Base-by-base conservation (phyloP, 2,329 filamentous ascomycete genomes). In the Fusarium musae region DNA sequence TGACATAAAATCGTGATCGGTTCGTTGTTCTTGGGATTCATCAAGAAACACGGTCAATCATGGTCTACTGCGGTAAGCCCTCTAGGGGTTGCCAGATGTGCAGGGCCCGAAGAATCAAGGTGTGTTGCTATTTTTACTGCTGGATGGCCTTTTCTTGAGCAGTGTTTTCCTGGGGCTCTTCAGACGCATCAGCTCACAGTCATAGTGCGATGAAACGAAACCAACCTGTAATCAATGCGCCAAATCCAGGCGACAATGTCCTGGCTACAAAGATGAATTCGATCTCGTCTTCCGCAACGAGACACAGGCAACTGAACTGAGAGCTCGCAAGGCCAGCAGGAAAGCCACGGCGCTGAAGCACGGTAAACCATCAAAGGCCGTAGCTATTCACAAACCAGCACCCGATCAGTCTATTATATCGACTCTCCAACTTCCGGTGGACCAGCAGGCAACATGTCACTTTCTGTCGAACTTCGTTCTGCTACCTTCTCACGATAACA, bases 71-170 rank as follows among this genome's bases (percentile, higher is more conserved):
- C 69, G 90, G 90, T 46, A 91, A 90, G 82, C 89, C 90, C 77
- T 92, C 90, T 2, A 84, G 86, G 82, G 92, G 91, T 76, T 94
- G 92, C 77, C 91, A 93, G 83, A 93, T 92, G 88, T 94, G 92
- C 80, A 88, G 92, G 79, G 92, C 88, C 40, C 87, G 92, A 73
- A 87, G 92, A 75, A 93, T 94, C 79, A 93, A 93, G 87, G 92
- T 92, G 85, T 71, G 85, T 74, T 56, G 50, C 30, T 36, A 47
- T 39, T 37, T n/a, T 15, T 59, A 43, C n/a, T 36, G 36, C 61
- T 60, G 26, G 26, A 37, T 26, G 43, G 19, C n/a, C 28, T 36
- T 36, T 46, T 28, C 28, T 32, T 30, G 42, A 30, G 36, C 32
- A 26, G 16, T 26, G 32, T 53, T 47, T 60, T 23, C 43, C 16